phyloP scores from a whole-genome alignment of 305 asterid species.

The Plantago lanceolata region DNA sequence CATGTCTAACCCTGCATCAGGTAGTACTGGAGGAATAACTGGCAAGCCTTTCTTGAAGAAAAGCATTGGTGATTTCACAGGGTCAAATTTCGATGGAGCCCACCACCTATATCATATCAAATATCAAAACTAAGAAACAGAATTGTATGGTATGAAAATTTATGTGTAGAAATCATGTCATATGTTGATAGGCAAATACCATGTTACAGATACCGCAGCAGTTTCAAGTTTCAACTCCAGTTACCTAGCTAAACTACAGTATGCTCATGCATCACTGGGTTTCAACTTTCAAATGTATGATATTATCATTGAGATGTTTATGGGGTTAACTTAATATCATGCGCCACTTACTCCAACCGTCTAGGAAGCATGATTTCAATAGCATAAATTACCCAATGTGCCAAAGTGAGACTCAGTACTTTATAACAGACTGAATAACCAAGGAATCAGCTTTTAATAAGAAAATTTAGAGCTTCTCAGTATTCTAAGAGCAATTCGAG shows the following conservation, averaged over 20 bases:
- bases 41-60: conserved; percentile 83
- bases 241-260: conserved; percentile 6
- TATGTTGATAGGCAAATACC: conserved; percentile 9
- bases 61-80: conserved; percentile 82
- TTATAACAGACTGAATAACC: not conserved
- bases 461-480: not conserved
- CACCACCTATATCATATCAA: conserved; percentile 71
- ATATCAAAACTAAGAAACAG: conserved; percentile 16
- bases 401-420: conserved; percentile 15
- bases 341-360: not conserved
- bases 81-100: conserved; percentile 98
- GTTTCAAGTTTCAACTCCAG: too few relatives aligned
- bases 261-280: conserved; percentile 1
- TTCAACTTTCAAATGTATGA: conserved; percentile 4
- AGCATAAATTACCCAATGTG: not conserved
- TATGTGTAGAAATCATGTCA: not conserved
- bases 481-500: conserved; percentile 9
- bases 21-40: conserved; percentile 57
- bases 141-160: not conserved
- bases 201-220: conserved; percentile 2
- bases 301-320: not conserved
- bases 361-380: conserved; percentile 6
- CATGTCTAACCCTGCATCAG: conserved; percentile 72
- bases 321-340: conserved; percentile 3
- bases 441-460: not conserved